Conservation (phyloP, 768 basidiomycete genomes). For the Phanerochaete sordida region DNA sequence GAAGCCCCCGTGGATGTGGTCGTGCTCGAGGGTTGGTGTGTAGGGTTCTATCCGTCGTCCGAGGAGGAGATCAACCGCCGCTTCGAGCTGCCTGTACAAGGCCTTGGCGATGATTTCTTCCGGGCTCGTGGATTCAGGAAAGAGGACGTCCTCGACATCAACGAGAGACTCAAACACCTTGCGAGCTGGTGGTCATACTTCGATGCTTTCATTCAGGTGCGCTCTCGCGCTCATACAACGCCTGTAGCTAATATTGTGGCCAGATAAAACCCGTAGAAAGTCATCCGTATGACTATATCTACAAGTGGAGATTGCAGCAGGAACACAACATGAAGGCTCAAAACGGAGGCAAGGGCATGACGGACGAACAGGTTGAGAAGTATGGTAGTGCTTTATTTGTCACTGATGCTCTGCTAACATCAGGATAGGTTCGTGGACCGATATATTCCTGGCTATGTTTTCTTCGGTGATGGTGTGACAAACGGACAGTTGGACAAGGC, state of each 20-base stretch:
- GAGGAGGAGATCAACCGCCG: slow-evolving; percentile 45
- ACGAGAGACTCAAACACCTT: slow-evolving; percentile 59
- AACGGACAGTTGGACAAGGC: slow-evolving; percentile 25
- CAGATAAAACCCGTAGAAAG: slow-evolving; percentile 37
- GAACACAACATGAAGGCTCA: slow-evolving; percentile 83
- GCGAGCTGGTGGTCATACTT: slow-evolving; percentile 66
- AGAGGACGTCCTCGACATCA: slow-evolving; percentile 59
- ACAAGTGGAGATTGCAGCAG: slow-evolving; percentile 87
- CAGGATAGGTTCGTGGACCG: slow-evolving; percentile 75
- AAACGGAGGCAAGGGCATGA: slow-evolving; percentile 89
- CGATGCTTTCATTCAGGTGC: slow-evolving; percentile 74
- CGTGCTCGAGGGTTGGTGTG: slow-evolving; percentile 94
- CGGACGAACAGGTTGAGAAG: slow-evolving; percentile 70
- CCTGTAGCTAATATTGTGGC: neutral
- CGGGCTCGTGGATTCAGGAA: slow-evolving; percentile 38
- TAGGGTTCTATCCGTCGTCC: slow-evolving; percentile 74
- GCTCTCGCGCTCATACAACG: slow-evolving; percentile 12
- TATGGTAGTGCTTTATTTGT: slow-evolving; percentile 14
- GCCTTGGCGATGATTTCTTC: slow-evolving; percentile 28
- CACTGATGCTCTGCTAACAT: neutral
- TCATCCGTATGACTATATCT: slow-evolving; percentile 53
- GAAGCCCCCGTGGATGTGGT: slow-evolving; percentile 68
- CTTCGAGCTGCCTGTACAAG: slow-evolving; percentile 40
- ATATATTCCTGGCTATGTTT: slow-evolving; percentile 92
- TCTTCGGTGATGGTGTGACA: slow-evolving; percentile 64